These are phyloP conservation scores for Cryptococcus sp. DNA, from an alignment of 1,284 basidiomycete species.

Conservation along the genomic window DNA sequence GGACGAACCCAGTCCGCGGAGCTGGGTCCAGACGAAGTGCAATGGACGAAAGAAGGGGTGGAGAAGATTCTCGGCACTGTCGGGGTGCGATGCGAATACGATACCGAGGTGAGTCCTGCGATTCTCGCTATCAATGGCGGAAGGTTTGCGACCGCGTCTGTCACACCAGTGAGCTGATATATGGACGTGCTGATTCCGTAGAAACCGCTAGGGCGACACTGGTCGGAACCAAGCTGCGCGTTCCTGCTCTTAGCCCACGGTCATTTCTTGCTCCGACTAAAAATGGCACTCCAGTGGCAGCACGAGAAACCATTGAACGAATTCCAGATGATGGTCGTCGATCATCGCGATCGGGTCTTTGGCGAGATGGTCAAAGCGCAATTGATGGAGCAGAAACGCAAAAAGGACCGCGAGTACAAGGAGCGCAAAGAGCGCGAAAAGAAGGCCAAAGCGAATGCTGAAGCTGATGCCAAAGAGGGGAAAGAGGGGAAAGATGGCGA, in stretches of 20 bases:
- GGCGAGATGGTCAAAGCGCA: slow-evolving; percentile 62
- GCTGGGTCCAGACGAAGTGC: slow-evolving; percentile 14
- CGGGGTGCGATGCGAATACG: slow-evolving; percentile 40
- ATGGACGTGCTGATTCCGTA: slow-evolving; percentile 4
- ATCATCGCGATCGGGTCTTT: slow-evolving; percentile 36
- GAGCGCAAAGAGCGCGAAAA: slow-evolving; percentile 41
- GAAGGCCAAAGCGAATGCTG: slow-evolving; percentile 13
- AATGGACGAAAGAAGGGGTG: slow-evolving; percentile 39
- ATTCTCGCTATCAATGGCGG: background rate
- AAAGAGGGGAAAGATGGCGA: slow-evolving; percentile 8
- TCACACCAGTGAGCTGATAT: background rate
- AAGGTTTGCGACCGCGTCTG: background rate
- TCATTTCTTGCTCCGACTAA: slow-evolving; percentile 66
- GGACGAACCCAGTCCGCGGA: background rate
- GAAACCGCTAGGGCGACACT: slow-evolving; percentile 28
- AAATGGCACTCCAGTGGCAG: slow-evolving; percentile 29
- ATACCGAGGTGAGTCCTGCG: slow-evolving; percentile 28
- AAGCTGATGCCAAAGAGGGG: slow-evolving; percentile 9
- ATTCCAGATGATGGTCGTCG: slow-evolving; percentile 35
- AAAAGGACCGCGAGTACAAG: slow-evolving; percentile 55
- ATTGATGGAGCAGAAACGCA: slow-evolving; percentile 59
- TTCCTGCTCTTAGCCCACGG: slow-evolving; percentile 64
- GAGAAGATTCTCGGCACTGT: slow-evolving; percentile 37
- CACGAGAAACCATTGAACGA: slow-evolving; percentile 28
- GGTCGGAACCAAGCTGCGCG: slow-evolving; percentile 16